Conservation (phyloP, 805 yeast species). For the Candida yuanshanica region DNA sequence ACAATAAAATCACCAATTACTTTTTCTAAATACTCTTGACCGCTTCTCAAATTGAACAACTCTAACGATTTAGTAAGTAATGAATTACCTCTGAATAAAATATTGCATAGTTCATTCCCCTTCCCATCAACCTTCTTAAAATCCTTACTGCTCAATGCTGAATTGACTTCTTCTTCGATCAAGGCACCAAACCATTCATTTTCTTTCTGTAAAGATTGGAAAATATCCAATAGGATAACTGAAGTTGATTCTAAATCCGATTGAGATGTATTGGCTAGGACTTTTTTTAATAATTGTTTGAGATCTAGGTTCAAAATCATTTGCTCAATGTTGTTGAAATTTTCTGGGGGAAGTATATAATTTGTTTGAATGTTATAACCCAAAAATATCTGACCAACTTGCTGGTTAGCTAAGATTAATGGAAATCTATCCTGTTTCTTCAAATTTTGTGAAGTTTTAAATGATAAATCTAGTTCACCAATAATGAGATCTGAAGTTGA, state of each 20-base stretch:
- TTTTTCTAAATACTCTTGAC: constrained; percentile 70
- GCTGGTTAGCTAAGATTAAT: constrained; percentile 34
- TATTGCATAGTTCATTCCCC: constrained; percentile 42
- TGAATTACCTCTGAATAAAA: constrained; percentile 81
- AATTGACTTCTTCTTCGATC: constrained; percentile 56
- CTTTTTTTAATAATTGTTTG: constrained; percentile 44
- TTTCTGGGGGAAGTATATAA: constrained; percentile 52
- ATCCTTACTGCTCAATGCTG: not conserved
- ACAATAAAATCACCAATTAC: constrained; percentile 67
- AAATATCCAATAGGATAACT: constrained; percentile 61
- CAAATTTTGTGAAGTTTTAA: constrained; percentile 17
- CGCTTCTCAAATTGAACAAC: constrained; percentile 65
- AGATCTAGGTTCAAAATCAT: constrained; percentile 51
- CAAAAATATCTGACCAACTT: constrained; percentile 54
- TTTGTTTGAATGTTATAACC: constrained; percentile 46
- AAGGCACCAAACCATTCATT: constrained; percentile 68
- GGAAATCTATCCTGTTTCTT: constrained; percentile 32
- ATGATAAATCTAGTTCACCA: constrained; percentile 14
- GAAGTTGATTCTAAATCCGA: constrained; percentile 50
- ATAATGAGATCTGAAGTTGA: constrained; percentile 30
- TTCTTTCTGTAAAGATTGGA: constrained; percentile 63
- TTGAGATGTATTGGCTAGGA: constrained; percentile 23
- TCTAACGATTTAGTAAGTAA: constrained; percentile 80
- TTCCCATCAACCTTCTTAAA: not conserved
- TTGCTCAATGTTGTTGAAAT: constrained; percentile 57